These are phyloP conservation scores for Dioscorea dumetorum DNA, from an alignment of 106 monocot species.

Conservation along the genomic window DNA sequence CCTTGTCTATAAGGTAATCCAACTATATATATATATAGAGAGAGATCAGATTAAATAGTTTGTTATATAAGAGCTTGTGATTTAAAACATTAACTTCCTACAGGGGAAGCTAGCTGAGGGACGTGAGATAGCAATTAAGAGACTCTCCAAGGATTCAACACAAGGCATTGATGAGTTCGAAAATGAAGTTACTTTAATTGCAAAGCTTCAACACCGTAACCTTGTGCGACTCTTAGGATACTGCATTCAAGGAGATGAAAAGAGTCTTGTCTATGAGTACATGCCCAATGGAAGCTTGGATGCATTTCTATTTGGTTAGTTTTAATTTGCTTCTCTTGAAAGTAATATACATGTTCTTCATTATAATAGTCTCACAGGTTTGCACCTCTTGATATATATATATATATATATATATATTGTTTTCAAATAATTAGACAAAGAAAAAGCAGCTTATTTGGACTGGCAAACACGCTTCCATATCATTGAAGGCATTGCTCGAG, in stretches of 20 bases:
- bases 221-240: slow-evolving; percentile 31
- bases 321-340: background rate
- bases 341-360: background rate
- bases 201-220: too few relatives aligned
- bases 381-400: too few relatives aligned
- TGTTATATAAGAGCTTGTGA: too few relatives aligned
- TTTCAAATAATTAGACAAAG: background rate
- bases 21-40: too few relatives aligned
- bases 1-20: slow-evolving; percentile 27
- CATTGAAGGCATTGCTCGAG: slow-evolving; percentile 21
- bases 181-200: too few relatives aligned
- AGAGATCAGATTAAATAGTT: background rate
- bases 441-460: background rate
- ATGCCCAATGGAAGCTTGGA: slow-evolving; percentile 30
- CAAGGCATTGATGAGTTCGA: slow-evolving; percentile 14
- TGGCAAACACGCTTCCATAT: slow-evolving; percentile 16
- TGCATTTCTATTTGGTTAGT: slow-evolving; percentile 20
- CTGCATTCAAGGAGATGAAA: slow-evolving; percentile 25
- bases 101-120: slow-evolving; percentile 16
- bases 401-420: too few relatives aligned
- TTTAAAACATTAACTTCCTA: background rate
- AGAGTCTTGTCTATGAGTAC: slow-evolving; percentile 28
- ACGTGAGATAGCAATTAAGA: slow-evolving; percentile 24
- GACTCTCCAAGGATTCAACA: slow-evolving; percentile 10
- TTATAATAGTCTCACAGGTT: too few relatives aligned